Evolutionary conservation across 768 basidiomycete genomes (phyloP).

Genomic region (Boletus pseudo-olivaceus): DNA sequence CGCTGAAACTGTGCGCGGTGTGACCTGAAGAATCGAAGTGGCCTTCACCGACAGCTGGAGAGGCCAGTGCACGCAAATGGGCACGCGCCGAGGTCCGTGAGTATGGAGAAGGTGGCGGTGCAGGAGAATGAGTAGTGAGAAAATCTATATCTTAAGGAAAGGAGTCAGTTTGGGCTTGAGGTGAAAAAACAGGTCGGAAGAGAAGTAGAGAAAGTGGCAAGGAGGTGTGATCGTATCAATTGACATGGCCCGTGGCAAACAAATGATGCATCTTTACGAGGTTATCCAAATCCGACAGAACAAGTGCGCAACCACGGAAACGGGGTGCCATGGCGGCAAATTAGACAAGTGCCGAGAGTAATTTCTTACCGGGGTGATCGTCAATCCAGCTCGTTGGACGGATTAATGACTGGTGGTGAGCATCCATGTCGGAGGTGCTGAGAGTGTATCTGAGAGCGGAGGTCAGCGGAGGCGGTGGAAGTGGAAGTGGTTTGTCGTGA

Average conservation of each 20-base stretch:
- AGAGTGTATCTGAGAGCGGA: conserved; percentile 15
- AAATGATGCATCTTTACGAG: conserved; percentile 13
- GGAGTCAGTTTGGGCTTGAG: conserved; percentile 16
- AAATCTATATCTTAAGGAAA: conserved; percentile 26
- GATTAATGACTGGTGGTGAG: conserved; percentile 16
- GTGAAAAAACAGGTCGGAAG: conserved; percentile 18
- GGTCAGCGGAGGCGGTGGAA: conserved; percentile 39
- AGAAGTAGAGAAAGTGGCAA: background rate
- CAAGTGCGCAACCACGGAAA: conserved; percentile 13
- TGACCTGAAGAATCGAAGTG: conserved; percentile 25
- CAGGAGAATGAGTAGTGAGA: conserved; percentile 28
- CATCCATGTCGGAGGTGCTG: conserved; percentile 27
- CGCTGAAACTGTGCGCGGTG: conserved; percentile 10
- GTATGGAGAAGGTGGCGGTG: conserved; percentile 34
- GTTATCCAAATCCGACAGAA: conserved; percentile 5
- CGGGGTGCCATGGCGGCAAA: conserved; percentile 10
- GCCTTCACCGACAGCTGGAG: conserved; percentile 28
- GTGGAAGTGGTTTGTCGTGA: conserved; percentile 39
- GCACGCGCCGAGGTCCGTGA: conserved; percentile 28
- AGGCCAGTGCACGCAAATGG: conserved; percentile 41
- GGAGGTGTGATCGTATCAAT: conserved; percentile 12
- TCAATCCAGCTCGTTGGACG: conserved; percentile 28
- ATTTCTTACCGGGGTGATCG: conserved; percentile 21
- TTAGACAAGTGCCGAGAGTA: conserved; percentile 4
- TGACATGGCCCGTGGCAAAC: conserved; percentile 23